phyloP scores from a whole-genome alignment of 495 filamentous ascomycete species.

The Penicillium bialowiezense region DNA sequence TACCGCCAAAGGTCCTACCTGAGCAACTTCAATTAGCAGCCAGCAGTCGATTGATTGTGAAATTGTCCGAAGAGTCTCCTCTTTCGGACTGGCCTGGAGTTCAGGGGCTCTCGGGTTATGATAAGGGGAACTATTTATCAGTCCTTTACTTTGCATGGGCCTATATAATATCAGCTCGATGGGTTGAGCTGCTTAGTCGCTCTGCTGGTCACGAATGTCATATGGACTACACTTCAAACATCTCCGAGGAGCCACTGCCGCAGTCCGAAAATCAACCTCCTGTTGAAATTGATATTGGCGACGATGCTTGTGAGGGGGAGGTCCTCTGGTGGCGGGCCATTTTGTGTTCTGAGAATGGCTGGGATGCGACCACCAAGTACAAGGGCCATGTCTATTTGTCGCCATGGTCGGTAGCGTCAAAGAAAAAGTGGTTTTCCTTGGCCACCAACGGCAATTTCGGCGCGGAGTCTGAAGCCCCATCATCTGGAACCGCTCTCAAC shows the following conservation, averaged over 20 bases:
- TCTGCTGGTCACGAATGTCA: neutral
- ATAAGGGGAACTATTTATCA: conserved; percentile 22
- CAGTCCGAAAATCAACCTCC: conserved; percentile 4
- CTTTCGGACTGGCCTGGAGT: conserved; percentile 24
- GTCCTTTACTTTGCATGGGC: conserved; percentile 23
- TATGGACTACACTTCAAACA: neutral
- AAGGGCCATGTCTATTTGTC: conserved; percentile 24
- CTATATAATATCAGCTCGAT: neutral
- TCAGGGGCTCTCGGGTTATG: conserved; percentile 14
- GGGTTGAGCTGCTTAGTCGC: neutral
- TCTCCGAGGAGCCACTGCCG: neutral
- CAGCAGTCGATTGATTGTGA: conserved; percentile 6
- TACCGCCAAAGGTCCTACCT: conserved; percentile 13
- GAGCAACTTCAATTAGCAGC: conserved; percentile 16
- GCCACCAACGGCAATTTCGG: too few relatives aligned
- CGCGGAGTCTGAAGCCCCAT: too few relatives aligned
- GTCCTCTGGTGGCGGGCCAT: conserved; percentile 19
- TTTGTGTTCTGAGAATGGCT: conserved; percentile 10
- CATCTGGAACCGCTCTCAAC: conserved; percentile 19
- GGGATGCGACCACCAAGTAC: conserved; percentile 19
- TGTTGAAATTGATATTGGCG: conserved; percentile 20
- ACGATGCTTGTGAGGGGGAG: conserved; percentile 13
- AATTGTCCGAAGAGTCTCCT: conserved; percentile 17
- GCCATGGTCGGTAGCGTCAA: conserved; percentile 19
- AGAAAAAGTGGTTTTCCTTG: too few relatives aligned